These are phyloP conservation scores for Paradendryphiella salina DNA, from an alignment of 2,329 filamentous ascomycete species.

Conservation along the genomic window DNA sequence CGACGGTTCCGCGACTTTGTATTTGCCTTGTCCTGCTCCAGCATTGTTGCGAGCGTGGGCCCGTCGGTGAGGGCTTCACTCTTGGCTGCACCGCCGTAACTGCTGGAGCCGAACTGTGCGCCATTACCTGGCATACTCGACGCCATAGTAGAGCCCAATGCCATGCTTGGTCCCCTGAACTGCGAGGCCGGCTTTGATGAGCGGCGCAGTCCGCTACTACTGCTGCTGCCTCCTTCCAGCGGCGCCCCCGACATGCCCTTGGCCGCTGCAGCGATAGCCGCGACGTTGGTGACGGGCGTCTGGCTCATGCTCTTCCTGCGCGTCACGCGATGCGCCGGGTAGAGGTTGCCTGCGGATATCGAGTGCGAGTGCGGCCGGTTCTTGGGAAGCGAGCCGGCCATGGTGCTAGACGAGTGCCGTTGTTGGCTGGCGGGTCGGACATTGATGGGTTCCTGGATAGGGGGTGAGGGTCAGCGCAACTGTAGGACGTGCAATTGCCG, in stretches of 20 bases:
- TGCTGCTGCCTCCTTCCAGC: constrained; percentile 51
- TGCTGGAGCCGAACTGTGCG: constrained; percentile 43
- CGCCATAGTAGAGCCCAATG: constrained; percentile 66
- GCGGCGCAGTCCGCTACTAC: constrained; percentile 59
- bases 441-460: constrained; percentile 46
- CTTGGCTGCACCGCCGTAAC: constrained; percentile 49
- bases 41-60: constrained; percentile 57
- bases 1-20: constrained; percentile 61
- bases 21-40: constrained; percentile 53
- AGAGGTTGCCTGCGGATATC: constrained; percentile 74
- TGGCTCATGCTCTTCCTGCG: constrained; percentile 92
- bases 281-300: constrained; percentile 70
- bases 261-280: constrained; percentile 71
- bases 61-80: constrained; percentile 69
- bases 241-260: constrained; percentile 66
- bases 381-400: constrained; percentile 64
- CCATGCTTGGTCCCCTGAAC: constrained; percentile 52
- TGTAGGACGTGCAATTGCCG: constrained; percentile 13
- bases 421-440: constrained; percentile 52
- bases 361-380: constrained; percentile 81
- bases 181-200: constrained; percentile 62
- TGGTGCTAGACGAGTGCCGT: constrained; percentile 53
- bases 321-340: constrained; percentile 81
- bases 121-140: constrained; percentile 66
- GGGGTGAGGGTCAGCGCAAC: constrained; percentile 35